Conservation (phyloP, 192 early-diverging fungal genomes). For the Allomyces macrogynus region DNA sequence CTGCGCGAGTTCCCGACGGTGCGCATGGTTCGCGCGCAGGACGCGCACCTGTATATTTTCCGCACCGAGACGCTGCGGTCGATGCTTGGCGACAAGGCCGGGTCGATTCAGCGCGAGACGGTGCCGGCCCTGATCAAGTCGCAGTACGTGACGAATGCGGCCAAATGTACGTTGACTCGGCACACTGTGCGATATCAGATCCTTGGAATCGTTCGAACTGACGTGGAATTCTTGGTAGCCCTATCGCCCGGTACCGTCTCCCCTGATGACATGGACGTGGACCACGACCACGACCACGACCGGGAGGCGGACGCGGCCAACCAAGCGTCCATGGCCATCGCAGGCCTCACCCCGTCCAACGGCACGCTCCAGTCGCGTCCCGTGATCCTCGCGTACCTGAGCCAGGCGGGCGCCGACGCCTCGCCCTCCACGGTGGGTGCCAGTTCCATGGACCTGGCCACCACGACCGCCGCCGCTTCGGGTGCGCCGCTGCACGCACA, state of each 20-base stretch:
- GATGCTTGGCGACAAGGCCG: constrained; percentile 39
- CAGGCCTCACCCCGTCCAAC: not conserved
- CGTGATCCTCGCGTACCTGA: not conserved
- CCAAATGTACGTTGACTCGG: not conserved
- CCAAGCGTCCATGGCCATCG: not conserved
- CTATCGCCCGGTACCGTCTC: no score
- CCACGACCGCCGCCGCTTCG: no score
- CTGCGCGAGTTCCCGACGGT: constrained; percentile 60
- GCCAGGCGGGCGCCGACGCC: not conserved
- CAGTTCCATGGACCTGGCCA: no score
- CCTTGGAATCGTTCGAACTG: no score
- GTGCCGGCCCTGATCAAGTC: constrained; percentile 68
- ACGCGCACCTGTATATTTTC: constrained; percentile 84
- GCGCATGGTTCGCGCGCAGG: constrained; percentile 57
- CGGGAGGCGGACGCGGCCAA: not conserved
- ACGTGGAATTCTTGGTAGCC: no score
- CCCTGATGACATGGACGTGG: no score
- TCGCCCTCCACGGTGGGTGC: not conserved
- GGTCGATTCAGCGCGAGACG: constrained; percentile 54
- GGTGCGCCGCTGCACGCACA: not conserved
- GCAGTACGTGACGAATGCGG: constrained; percentile 30
- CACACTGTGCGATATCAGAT: no score
- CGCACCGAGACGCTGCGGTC: constrained; percentile 19
- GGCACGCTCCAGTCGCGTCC: not conserved
- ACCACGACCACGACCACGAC: no score